Evolutionary conservation across 2,329 filamentous ascomycete species (phyloP).

Genomic region (Paracamarosporium sp.): DNA sequence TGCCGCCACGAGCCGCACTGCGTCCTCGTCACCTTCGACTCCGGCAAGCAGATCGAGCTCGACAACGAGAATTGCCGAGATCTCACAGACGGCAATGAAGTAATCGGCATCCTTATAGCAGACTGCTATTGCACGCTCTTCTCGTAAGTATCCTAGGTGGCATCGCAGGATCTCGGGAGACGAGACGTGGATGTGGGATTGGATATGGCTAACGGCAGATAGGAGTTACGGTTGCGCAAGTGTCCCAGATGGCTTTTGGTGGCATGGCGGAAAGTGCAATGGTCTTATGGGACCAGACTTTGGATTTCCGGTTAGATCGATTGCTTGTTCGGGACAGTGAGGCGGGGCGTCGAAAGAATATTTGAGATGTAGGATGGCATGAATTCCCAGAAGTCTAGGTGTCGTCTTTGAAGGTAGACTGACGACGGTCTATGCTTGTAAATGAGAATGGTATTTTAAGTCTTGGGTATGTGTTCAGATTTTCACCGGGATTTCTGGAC

Average conservation of each 20-base stretch:
- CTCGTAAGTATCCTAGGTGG: no score
- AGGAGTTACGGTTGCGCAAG: background rate
- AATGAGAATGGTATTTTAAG: no score
- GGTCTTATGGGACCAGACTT: background rate
- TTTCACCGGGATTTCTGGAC: no score
- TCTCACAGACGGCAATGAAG: background rate
- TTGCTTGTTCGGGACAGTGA: background rate
- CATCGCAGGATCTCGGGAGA: no score
- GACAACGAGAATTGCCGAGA: background rate
- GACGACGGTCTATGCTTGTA: no score
- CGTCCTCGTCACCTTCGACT: background rate
- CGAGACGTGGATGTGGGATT: no score
- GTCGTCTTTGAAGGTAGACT: no score
- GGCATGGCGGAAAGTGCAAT: background rate
- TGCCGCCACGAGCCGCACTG: background rate
- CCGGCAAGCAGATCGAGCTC: background rate
- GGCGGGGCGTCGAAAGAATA: background rate
- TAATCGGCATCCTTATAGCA: background rate
- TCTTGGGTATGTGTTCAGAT: no score
- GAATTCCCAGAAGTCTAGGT: no score
- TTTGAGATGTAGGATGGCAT: background rate
- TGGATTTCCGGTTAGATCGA: background rate
- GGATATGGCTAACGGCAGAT: background rate
- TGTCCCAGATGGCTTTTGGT: background rate
- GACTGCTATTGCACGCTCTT: background rate